phyloP scores from a whole-genome alignment of 768 basidiomycete genomes.

The Russula brevipes region DNA sequence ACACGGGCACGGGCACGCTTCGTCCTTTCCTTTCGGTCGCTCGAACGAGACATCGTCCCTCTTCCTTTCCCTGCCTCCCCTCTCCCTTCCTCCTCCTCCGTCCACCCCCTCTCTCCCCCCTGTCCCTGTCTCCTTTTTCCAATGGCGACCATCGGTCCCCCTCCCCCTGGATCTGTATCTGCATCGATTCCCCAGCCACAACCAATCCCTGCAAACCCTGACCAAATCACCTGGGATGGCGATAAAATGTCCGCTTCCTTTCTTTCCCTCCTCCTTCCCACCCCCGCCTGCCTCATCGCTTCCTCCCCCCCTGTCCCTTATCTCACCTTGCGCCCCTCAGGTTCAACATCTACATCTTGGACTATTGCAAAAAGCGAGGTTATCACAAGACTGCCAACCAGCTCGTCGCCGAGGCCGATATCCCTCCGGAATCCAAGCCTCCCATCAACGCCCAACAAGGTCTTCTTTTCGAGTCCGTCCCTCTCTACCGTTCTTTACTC shows the following conservation, averaged over 20 bases:
- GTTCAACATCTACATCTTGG: conserved; percentile 88
- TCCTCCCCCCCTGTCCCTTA: neutral
- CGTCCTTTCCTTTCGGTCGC: neutral
- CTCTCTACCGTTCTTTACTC: conserved; percentile 5
- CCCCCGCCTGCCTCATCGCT: neutral
- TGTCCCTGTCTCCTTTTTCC: neutral
- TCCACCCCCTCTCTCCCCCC: neutral
- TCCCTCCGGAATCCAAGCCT: conserved; percentile 55
- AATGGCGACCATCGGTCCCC: conserved; percentile 22
- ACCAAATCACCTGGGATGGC: conserved; percentile 65
- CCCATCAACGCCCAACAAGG: conserved; percentile 83
- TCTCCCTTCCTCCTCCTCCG: neutral
- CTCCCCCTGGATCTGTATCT: conserved; percentile 10
- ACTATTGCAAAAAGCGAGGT: conserved; percentile 79
- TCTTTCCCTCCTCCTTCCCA: conserved; percentile 9
- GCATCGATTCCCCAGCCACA: conserved; percentile 21
- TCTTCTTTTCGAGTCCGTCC: conserved; percentile 71
- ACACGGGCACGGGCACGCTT: neutral
- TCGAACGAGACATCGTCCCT: neutral
- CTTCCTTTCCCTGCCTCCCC: conserved; percentile 5
- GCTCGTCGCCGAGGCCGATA: conserved; percentile 61
- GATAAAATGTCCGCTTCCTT: conserved; percentile 61
- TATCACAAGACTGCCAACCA: conserved; percentile 67
- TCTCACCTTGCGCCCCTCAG: conserved; percentile 34
- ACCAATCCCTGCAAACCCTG: conserved; percentile 15